Evolutionary conservation across 306 rosid species (phyloP).

Genomic region (Prunus mume): DNA sequence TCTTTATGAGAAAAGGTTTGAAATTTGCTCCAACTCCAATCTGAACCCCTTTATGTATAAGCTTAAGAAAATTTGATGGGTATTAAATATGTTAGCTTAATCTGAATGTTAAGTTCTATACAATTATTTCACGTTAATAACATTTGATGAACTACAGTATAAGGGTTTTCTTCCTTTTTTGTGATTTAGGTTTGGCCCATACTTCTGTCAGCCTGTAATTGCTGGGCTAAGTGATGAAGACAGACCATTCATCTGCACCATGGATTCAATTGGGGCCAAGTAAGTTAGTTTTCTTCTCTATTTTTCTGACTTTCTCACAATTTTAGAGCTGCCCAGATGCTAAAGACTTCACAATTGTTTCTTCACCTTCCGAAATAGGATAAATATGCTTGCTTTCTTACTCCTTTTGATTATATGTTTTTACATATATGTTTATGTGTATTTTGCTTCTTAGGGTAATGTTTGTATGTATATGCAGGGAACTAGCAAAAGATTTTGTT

Average conservation of each 20-base stretch:
- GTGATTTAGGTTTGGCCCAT: slow-evolving; percentile 82
- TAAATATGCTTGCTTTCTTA: neutral
- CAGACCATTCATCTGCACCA: slow-evolving; percentile 94
- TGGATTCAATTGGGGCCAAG: slow-evolving; percentile 98
- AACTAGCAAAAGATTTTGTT: slow-evolving; percentile 95
- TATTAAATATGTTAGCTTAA: neutral
- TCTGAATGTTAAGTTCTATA: neutral
- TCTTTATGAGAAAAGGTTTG: slow-evolving; percentile 83
- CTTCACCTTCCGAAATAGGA: neutral
- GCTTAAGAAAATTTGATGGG: neutral
- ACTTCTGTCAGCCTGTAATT: slow-evolving; percentile 93
- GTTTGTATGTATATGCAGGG: slow-evolving; percentile 50
- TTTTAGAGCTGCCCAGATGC: neutral
- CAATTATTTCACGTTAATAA: too few species aligned
- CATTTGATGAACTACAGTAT: neutral
- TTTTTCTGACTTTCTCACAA: neutral
- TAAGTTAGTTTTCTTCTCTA: slow-evolving; percentile 39
- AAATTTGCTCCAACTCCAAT: slow-evolving; percentile 3
- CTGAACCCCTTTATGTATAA: neutral
- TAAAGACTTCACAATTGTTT: neutral
- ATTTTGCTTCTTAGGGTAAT: neutral
- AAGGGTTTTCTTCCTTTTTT: neutral
- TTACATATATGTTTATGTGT: neutral
- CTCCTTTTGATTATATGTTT: neutral
- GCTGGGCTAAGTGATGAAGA: slow-evolving; percentile 89